phyloP scores from a whole-genome alignment of 352 stramenopile species.

The Plasmopara viticola region DNA sequence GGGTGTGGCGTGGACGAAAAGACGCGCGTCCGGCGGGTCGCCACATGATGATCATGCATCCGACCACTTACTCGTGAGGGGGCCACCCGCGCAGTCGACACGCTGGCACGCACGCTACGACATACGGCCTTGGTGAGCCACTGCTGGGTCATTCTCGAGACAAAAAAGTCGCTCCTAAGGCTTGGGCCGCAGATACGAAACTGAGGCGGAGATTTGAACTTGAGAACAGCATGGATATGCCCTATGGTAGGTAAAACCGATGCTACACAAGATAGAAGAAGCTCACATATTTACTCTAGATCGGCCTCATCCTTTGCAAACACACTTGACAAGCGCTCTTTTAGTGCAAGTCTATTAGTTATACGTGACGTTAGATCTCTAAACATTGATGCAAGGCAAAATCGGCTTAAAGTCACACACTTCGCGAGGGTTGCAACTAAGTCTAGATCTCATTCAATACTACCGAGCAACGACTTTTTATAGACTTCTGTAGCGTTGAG shows the following conservation, averaged over 20 bases:
- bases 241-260: constrained; percentile 6
- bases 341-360: too few relatives aligned
- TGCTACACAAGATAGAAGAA: not conserved
- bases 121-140: constrained; percentile 52
- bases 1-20: constrained; percentile 68
- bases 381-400: too few relatives aligned
- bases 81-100: constrained; percentile 13
- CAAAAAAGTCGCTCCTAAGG: not conserved
- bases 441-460: too few relatives aligned
- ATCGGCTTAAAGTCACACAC: too few relatives aligned
- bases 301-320: too few relatives aligned
- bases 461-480: too few relatives aligned
- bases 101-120: constrained; percentile 35
- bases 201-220: constrained; percentile 22
- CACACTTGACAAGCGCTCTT: too few relatives aligned
- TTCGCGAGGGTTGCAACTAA: too few relatives aligned
- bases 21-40: constrained; percentile 30
- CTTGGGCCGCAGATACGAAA: constrained; percentile 20
- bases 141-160: constrained; percentile 51
- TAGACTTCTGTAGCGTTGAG: too few relatives aligned
- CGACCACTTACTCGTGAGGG: constrained; percentile 1
- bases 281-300: too few relatives aligned
- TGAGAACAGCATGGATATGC: constrained; percentile 13
- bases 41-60: constrained; percentile 10
- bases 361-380: too few relatives aligned